phyloP scores from a whole-genome alignment of 225 moss, liverwort and hornwort species.

The Ulota crispa region DNA sequence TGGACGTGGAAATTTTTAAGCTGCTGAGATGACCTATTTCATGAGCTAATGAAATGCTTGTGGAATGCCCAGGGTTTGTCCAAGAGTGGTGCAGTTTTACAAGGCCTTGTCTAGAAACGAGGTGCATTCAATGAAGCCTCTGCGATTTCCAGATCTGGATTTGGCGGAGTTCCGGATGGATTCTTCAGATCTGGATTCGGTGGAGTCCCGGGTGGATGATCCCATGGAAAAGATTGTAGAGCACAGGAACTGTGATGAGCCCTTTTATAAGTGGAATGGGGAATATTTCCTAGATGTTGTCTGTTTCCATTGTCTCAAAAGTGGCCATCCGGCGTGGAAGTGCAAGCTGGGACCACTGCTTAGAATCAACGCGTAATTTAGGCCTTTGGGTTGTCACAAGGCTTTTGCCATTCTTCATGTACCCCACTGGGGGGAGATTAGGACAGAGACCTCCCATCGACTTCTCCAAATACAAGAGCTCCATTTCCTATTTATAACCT shows the following conservation, averaged over 20 bases:
- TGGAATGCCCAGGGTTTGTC: slow-evolving; percentile 33
- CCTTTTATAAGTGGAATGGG: slow-evolving; percentile 15
- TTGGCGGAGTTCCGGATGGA: background rate
- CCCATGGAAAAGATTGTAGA: background rate
- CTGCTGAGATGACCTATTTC: background rate
- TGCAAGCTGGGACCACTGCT: background rate
- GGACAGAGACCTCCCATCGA: too few species aligned
- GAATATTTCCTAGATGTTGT: background rate
- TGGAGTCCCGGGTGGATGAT: background rate
- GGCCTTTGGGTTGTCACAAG: background rate
- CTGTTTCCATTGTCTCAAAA: background rate
- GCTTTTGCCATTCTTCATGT: background rate
- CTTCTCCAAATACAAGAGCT: too few species aligned
- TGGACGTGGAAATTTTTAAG: background rate
- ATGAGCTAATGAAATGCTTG: background rate
- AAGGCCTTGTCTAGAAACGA: slow-evolving; percentile 25
- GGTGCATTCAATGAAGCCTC: background rate
- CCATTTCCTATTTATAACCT: too few species aligned
- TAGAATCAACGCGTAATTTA: background rate
- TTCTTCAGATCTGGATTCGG: background rate
- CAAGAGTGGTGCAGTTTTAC: slow-evolving; percentile 37
- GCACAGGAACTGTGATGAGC: too few species aligned
- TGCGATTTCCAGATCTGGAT: slow-evolving; percentile 13
- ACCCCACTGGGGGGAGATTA: too few species aligned
- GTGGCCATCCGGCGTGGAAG: background rate